Base-by-base conservation (phyloP, 805 yeast species). In the Metschnikowia matae region DNA sequence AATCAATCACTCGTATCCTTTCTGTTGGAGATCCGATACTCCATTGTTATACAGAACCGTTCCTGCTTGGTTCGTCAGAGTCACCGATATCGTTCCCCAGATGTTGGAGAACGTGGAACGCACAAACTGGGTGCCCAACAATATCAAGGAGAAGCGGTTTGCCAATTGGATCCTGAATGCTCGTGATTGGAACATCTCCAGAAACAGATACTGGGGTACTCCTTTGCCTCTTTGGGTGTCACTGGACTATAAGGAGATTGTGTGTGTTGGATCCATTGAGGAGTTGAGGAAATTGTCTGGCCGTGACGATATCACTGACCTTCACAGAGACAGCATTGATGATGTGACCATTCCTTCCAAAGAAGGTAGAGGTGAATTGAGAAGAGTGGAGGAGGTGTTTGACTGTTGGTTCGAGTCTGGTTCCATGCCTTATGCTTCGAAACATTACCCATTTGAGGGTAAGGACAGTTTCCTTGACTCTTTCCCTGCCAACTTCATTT, bases 331-430 rank as follows among this genome's bases (percentile, higher is more conserved):
- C 62, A 79, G 72, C 62, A 90, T 94, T 62, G 99, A 94, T 66
- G 77, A 84, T 54, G 83, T 94, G 66, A 90, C 97, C 54, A 94
- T 94, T 63, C 98, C 97, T 51, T 91, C 98, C 5, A 78, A 83
- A 64, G 69, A 79, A 65, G 98, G 98, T 61, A 90, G 90, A 68
- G 97, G 97, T 59, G 75, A 66, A 20, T 81, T 94, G 71, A 86
- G 74, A 68, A 87, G 99, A 79, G 80, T 94, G 53, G 98, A 92
- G 67, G 98, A 94, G 73, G 99, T 94, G 43, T 94, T 94, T 66
- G 99, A 94, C 75, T 94, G 99, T 78, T 94, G 99, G 99, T 94
- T 94, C 66, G 99, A 94, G 77, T 89, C 97, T 17, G 99, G 99
- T 59, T 85, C 97, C 46, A 94, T 94, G 99, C 99, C 99, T 55